Evolutionary conservation across 805 yeast species (phyloP), one percentile per base, ranked within the genome.

Genomic region (Lachancea sp.): DNA sequence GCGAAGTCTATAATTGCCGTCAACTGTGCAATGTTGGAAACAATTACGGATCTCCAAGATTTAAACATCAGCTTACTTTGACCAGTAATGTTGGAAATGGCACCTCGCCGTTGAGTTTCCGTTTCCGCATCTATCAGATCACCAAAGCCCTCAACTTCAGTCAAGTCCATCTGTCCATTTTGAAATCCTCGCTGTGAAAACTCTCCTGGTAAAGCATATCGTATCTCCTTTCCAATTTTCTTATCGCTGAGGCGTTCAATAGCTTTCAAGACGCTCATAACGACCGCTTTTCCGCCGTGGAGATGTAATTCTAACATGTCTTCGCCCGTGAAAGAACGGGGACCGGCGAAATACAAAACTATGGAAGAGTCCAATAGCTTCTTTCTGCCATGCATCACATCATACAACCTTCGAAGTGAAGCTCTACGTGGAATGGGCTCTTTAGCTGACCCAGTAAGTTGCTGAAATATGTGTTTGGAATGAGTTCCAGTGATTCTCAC

Each of bases 1-100:
- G 96, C 90, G 61, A 92, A 92, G 62, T 92, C 98, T 29, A 92
- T 86, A 2, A 89, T 71, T 0, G 97, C 96, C 0, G 97, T 78
- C 40, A 90, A 60, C 37, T 81, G 62, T 0, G 96, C 95, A 38
- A 82, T 74, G 43, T 77, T 72, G 3, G 78, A 64, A 2, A 90
- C 69, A 2, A 92, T 70, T 13, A 68, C 61, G 5, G 68, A 54
- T 52, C 96, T 70, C 97, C 97, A 89, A 1, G 54, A 22, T 6
- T 58, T 54, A 54, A 85, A 85, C 21, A 74, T 48, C 3, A 53
- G 46, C 42, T 72, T 76, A 32, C 80, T 78, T 23, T 71, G 64
- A 1, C 97, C 97, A 6, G 77, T 74, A 48, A 90, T 78, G 20
- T 90, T 78, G 2, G 72, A 67, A 12, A 88, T 62, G 0, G 95